Percentiles rank a stretch among this genome's conserved stretches.
Conservation (phyloP, 2,329 filamentous ascomycete genomes). For the Alternaria incomplexa region DNA sequence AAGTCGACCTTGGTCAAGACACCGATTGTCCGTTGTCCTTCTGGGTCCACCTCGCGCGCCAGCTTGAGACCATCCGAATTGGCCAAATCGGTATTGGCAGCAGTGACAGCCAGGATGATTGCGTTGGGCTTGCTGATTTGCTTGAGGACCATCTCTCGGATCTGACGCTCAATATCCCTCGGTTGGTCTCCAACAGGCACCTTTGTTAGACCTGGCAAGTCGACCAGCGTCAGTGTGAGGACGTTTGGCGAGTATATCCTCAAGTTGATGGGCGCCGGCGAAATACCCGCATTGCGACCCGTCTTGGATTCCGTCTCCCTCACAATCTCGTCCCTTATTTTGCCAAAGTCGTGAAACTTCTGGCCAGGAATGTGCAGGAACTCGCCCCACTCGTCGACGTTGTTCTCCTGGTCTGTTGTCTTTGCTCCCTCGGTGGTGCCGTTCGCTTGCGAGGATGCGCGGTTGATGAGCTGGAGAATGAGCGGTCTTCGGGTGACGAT, state of each 20-base stretch:
- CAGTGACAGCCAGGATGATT: conserved; percentile 94
- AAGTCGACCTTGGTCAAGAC: conserved; percentile 98
- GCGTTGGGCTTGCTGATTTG: conserved; percentile 98
- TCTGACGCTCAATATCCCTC: conserved; percentile 94
- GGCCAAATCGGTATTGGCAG: conserved; percentile 96
- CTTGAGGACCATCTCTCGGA: conserved; percentile 97
- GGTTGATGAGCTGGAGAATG: conserved; percentile 97
- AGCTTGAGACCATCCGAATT: conserved; percentile 98
- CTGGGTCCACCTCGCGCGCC: conserved; percentile 93
- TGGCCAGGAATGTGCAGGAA: conserved; percentile 97
- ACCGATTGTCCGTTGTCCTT: conserved; percentile 97
- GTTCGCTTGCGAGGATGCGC: conserved; percentile 68
- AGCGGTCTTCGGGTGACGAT: conserved; percentile 96
- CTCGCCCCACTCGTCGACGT: conserved; percentile 96
- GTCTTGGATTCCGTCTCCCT: conserved; percentile 97
- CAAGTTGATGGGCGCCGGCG: conserved; percentile 94
- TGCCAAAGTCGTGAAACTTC: conserved; percentile 98
- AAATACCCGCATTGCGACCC: conserved; percentile 94
- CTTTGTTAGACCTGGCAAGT: conserved; percentile 94
- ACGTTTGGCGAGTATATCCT: conserved; percentile 99
- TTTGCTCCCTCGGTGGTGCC: conserved; percentile 69
- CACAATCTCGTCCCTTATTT: conserved; percentile 97
- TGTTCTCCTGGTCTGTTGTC: conserved; percentile 83
- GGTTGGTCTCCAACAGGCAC: conserved; percentile 96
- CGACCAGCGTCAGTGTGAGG: conserved; percentile 92